A percentile compares a stretch with the other conserved stretches of the same genome.
phyloP scores from a whole-genome alignment of 495 filamentous ascomycete species.

The Penicillium canescens region DNA sequence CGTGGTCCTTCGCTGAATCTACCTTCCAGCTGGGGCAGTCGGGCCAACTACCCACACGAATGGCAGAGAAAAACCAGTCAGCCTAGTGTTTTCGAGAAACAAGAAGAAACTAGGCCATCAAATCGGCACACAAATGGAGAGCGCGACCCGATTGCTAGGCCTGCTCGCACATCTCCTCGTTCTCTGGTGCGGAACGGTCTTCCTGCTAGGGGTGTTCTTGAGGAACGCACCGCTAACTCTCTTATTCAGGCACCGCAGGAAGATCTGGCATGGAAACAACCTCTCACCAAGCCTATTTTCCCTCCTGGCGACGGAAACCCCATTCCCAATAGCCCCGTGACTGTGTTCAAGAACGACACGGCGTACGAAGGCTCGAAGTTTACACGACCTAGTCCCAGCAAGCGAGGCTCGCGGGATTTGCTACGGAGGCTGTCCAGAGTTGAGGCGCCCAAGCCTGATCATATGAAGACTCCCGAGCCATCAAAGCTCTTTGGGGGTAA shows the following conservation, averaged over 20 bases:
- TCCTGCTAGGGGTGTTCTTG: conserved; percentile 15
- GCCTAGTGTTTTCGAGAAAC: conserved; percentile 25
- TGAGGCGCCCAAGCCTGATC: conserved; percentile 45
- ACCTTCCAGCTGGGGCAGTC: conserved; percentile 60
- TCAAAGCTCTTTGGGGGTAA: conserved; percentile 43
- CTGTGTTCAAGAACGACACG: conserved; percentile 42
- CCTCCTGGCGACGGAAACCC: conserved; percentile 32
- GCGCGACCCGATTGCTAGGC: conserved; percentile 14
- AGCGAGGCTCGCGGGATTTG: conserved; percentile 65
- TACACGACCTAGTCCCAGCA: conserved; percentile 32
- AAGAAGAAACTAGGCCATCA: conserved; percentile 14
- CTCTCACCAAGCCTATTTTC: conserved; percentile 23
- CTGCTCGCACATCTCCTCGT: conserved; percentile 21
- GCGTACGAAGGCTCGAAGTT: conserved; percentile 19
- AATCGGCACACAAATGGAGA: conserved; percentile 1
- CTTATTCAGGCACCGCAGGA: conserved; percentile 3
- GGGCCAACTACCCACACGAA: conserved; percentile 47
- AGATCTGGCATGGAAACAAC: conserved; percentile 22
- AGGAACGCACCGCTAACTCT: conserved; percentile 22
- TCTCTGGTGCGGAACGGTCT: conserved; percentile 13
- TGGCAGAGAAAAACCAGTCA: conserved; percentile 51
- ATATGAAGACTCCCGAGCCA: conserved; percentile 33
- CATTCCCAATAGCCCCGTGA: conserved; percentile 55
- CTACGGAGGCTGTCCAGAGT: conserved; percentile 63
- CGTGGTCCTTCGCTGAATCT: conserved; percentile 54